A percentile compares a stretch with the other conserved stretches of the same genome.
phyloP scores from a whole-genome alignment of 2,329 filamentous ascomycete species.

The Cercospora sp. region DNA sequence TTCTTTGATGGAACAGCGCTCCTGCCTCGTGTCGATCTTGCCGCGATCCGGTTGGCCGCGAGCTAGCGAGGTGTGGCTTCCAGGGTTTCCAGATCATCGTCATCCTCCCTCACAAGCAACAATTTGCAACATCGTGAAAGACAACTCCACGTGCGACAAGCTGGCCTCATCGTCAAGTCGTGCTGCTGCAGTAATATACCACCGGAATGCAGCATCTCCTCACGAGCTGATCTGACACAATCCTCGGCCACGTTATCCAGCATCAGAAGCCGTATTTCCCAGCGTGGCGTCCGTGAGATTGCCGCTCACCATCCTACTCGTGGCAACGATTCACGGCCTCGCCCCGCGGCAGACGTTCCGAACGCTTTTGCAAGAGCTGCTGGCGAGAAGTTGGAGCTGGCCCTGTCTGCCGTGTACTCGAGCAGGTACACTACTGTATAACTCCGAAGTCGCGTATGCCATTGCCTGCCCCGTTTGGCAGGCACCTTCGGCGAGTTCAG shows the following conservation, averaged over 20 bases:
- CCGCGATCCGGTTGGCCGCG: not conserved
- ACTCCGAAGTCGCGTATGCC: not conserved
- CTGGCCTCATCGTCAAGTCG: not conserved
- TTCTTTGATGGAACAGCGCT: not conserved
- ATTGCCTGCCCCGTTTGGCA: not conserved
- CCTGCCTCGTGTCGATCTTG: not conserved
- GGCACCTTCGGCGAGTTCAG: not conserved
- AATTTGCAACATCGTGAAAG: not conserved
- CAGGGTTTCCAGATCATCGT: not conserved
- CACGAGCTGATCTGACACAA: not conserved
- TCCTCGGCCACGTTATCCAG: not conserved
- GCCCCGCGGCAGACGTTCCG: not conserved
- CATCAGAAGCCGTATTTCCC: not conserved
- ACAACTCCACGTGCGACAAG: not conserved
- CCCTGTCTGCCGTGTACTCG: not conserved
- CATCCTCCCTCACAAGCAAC: not conserved
- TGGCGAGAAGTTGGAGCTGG: not conserved
- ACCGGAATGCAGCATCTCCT: not conserved
- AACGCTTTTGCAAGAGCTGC: not conserved
- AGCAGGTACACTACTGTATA: not conserved
- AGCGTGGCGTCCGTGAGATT: constrained; percentile 1
- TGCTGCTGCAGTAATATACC: not conserved
- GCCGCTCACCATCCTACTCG: not conserved
- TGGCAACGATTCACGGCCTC: not conserved
- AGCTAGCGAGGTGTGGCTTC: not conserved